Percentiles rank a stretch among this genome's conserved stretches.
Evolutionary conservation across 768 basidiomycete genomes (phyloP).

Genomic region (Fomitopsis serialis): DNA sequence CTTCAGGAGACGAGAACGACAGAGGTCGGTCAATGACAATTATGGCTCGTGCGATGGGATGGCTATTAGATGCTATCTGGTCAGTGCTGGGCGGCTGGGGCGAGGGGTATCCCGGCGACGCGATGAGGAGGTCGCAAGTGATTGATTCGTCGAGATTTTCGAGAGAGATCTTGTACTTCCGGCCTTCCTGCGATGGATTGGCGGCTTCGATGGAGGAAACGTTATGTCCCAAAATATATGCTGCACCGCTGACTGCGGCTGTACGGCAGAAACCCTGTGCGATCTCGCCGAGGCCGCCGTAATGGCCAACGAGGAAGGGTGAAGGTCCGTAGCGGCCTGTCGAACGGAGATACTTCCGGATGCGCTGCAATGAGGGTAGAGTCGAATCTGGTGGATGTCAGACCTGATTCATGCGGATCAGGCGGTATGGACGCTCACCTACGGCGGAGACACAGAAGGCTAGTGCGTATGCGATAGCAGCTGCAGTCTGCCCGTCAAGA

Average conservation of each 20-base stretch:
- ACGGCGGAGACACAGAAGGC: conserved; percentile 57
- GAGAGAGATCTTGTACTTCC: conserved; percentile 41
- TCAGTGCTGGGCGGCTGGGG: background rate
- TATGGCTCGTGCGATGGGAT: conserved; percentile 41
- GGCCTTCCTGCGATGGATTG: background rate
- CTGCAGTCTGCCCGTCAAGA: conserved; percentile 50
- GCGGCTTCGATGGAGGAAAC: conserved; percentile 20
- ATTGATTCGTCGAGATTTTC: conserved; percentile 59
- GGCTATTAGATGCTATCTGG: conserved; percentile 1
- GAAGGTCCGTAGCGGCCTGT: conserved; percentile 83
- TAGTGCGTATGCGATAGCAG: conserved; percentile 70
- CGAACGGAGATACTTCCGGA: conserved; percentile 71
- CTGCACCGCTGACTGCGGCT: conserved; percentile 73
- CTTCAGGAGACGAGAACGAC: conserved; percentile 16
- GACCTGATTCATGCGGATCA: background rate
- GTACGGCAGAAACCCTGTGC: conserved; percentile 88
- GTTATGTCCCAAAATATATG: conserved; percentile 64
- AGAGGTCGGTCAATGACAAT: conserved; percentile 44
- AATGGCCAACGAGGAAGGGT: conserved; percentile 91
- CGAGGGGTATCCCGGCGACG: conserved; percentile 33
- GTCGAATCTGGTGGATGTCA: conserved; percentile 50
- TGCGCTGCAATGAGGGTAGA: conserved; percentile 57
- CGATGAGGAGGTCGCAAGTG: conserved; percentile 48
- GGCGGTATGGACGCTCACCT: conserved; percentile 39
- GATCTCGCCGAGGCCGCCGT: conserved; percentile 89